These are phyloP conservation scores for Myxozyma nipponensis DNA, from an alignment of 805 yeast species.

Conservation along the genomic window DNA sequence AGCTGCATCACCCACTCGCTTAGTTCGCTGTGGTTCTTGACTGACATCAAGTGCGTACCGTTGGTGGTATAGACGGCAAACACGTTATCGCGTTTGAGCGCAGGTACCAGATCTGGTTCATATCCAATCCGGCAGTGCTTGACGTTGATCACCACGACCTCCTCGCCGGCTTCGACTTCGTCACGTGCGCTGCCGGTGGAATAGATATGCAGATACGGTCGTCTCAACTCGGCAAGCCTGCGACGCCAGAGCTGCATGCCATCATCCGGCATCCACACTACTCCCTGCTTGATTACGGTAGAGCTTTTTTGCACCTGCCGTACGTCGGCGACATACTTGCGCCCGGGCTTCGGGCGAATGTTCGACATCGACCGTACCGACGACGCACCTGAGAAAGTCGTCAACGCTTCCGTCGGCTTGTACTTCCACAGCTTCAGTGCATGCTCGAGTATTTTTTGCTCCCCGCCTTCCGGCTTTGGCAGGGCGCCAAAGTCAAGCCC, in stretches of 20 bases:
- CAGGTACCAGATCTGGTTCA: conserved; percentile 17
- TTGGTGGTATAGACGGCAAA: conserved; percentile 20
- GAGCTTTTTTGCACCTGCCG: conserved; percentile 17
- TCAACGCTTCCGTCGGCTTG: not conserved
- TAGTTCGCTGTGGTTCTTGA: conserved; percentile 15
- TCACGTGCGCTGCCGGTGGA: no score
- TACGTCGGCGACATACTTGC: conserved; percentile 22
- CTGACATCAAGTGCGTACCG: conserved; percentile 17
- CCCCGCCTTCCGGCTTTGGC: not conserved
- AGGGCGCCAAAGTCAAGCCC: not conserved
- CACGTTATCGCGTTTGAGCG: conserved; percentile 4
- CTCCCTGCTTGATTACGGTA: conserved; percentile 10
- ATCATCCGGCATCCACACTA: conserved; percentile 17
- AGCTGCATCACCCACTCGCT: conserved; percentile 25
- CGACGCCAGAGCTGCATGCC: conserved; percentile 22
- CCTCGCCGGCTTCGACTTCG: conserved; percentile 8
- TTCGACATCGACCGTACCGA: not conserved
- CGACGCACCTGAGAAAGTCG: not conserved
- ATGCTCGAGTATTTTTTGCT: conserved; percentile 1
- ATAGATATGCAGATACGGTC: conserved; percentile 23
- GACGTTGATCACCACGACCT: conserved; percentile 17
- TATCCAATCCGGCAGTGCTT: conserved; percentile 19
- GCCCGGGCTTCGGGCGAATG: conserved; percentile 2
- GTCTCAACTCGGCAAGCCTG: conserved; percentile 21
- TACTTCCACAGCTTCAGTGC: conserved; percentile 8